Conservation (phyloP, 768 basidiomycete species). For the Naganishia friedmannii region DNA sequence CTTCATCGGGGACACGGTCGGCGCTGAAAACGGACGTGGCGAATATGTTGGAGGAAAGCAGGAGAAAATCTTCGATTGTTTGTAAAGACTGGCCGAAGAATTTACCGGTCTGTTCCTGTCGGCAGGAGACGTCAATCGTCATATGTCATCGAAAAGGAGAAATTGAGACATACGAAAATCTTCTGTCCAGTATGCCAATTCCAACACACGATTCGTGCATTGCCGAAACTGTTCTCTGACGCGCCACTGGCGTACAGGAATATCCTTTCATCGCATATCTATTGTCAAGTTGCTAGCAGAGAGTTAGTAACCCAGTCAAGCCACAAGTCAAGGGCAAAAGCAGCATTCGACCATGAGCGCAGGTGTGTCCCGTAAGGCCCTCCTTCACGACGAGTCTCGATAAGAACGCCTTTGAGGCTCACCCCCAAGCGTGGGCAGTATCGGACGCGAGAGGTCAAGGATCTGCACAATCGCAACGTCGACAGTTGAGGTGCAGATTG, state of each 20-base stretch:
- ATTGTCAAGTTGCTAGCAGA: no score
- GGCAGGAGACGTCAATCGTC: background rate
- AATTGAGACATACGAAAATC: slow-evolving; percentile 25
- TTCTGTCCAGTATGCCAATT: slow-evolving; percentile 32
- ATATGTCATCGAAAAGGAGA: background rate
- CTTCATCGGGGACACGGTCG: background rate
- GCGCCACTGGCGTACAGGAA: slow-evolving; percentile 25
- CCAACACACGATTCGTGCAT: slow-evolving; percentile 26
- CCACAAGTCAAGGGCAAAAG: background rate
- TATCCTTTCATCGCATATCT: slow-evolving; percentile 32
- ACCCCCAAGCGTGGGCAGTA: no score
- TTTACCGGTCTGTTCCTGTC: background rate
- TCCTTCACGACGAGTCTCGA: no score
- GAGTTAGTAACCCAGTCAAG: background rate
- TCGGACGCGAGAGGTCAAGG: no score
- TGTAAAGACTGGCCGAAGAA: slow-evolving; percentile 6
- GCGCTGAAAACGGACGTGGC: slow-evolving; percentile 16
- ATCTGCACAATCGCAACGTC: no score
- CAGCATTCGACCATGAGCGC: no score
- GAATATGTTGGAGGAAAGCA: slow-evolving; percentile 14
- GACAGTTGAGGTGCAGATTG: no score
- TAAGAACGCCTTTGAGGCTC: no score
- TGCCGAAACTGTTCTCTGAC: background rate
- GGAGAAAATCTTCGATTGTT: slow-evolving; percentile 28
- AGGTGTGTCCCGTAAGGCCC: no score